Percentiles rank a stretch among this genome's conserved stretches.
phyloP scores from a whole-genome alignment of 805 yeast species.

The Metschnikowia anglica region DNA sequence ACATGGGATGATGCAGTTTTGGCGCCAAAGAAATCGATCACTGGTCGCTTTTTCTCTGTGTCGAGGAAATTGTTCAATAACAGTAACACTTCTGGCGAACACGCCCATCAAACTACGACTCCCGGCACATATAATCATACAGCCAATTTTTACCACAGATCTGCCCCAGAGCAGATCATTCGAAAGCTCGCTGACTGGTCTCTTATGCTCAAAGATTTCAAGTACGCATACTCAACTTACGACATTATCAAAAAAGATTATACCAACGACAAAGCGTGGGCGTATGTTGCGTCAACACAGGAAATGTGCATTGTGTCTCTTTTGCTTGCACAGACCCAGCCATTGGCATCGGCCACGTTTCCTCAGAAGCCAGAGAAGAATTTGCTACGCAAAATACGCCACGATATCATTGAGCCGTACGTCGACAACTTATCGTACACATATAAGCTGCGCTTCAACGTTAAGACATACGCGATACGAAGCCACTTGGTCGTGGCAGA shows the following conservation, averaged over 20 bases:
- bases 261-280: slow-evolving; percentile 75
- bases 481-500: slow-evolving; percentile 69
- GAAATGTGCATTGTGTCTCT: slow-evolving; percentile 81
- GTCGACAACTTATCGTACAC: slow-evolving; percentile 75
- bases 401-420: slow-evolving; percentile 56
- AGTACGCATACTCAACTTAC: slow-evolving; percentile 77
- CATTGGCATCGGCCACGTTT: slow-evolving; percentile 16
- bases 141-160: slow-evolving; percentile 59
- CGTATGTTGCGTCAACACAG: slow-evolving; percentile 76
- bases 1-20: slow-evolving; percentile 84
- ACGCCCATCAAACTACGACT: slow-evolving; percentile 10
- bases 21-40: slow-evolving; percentile 70
- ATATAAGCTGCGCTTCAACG: slow-evolving; percentile 66
- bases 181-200: slow-evolving; percentile 91
- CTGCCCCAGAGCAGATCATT: slow-evolving; percentile 68
- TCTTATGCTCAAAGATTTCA: slow-evolving; percentile 85
- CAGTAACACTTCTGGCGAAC: slow-evolving; percentile 26
- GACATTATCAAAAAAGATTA: slow-evolving; percentile 80
- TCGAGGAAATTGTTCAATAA: slow-evolving; percentile 55
- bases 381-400: slow-evolving; percentile 47
- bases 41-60: slow-evolving; percentile 70
- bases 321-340: slow-evolving; percentile 55
- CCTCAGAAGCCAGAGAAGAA: slow-evolving; percentile 37
- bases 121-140: slow-evolving; percentile 45
- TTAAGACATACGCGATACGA: slow-evolving; percentile 69